Evolutionary conservation across 1,284 basidiomycete species (phyloP), one percentile per base, ranked within the genome.

Genomic region (Microbotryum silenes-acaulis): DNA sequence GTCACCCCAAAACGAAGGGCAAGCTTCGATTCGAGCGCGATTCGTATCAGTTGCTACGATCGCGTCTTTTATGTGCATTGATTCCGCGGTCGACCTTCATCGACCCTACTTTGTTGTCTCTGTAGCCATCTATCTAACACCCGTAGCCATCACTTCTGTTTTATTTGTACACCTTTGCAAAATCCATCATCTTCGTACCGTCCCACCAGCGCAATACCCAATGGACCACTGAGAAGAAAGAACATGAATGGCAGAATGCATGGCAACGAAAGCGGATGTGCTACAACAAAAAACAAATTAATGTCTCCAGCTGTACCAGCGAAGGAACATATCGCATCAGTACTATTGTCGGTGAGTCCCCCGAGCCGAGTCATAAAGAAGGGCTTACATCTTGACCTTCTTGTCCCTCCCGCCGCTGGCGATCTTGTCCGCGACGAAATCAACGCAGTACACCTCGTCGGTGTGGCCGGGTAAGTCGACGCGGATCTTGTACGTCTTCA

Each of bases 401-500:
- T 79, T 79, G 68, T 84, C 82, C 54, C 80, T 74, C 0, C 96
- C 94, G 16, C 93, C 96, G 74, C 91, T 94, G 64, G 97, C 92
- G 37, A 97, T 84, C 76, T 97, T 97, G 78, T 98, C 94, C 1
- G 92, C 94, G 1, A 96, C 91, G 73, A 94, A 96, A 75, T 96
- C 92, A 23, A 98, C 94, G 73, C 94, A 98, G 78, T 97, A 97
- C 29, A 98, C 94, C 75, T 98, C 96, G 72, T 98, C 94, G 0
- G 88, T 89, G 74, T 98, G 96, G 4, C 94, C 96, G 0, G 93
- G 91, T 27, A 98, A 81, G 75, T 98, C 94, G 4, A 83, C 85
- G 72, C 90, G 87, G 68, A 97, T 86, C 77, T 96, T 96, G 77
- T 89, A 90, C 20, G 90, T 93, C 75, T 91, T 91, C 63, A 96